Base-by-base conservation (phyloP, 805 yeast genomes). In the Candida maltosa region DNA sequence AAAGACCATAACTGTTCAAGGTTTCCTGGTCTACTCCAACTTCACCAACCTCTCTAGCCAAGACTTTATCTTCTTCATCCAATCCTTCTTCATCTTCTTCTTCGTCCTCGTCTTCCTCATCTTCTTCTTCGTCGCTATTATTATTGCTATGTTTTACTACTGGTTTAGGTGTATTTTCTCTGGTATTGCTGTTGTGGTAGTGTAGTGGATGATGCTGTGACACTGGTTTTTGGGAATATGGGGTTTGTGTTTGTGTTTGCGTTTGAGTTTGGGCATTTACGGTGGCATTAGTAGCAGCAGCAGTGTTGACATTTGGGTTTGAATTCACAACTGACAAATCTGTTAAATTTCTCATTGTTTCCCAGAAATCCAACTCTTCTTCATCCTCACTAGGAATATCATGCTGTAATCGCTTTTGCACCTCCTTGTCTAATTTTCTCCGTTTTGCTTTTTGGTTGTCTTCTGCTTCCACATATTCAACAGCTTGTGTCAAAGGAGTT, bases 291-390 rank as follows among this genome's bases (percentile, higher is more conserved):
- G 32, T 26, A 31, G 45, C 20, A 17, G 31, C 40, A 23, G 34
- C 46, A 31, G 25, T 53, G 22, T 39, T 34, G 10, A 26, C 22
- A 24, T 46, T 34, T 29, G 40, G 37, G n/a, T n/a, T n/a, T n/a
- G n/a, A n/a, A n/a, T n/a, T n/a, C n/a, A n/a, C n/a, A n/a, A n/a
- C n/a, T n/a, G n/a, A n/a, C 30, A 47, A 28, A 35, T 56, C 44
- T 47, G 80, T 75, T 16, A 80, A 50, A 12, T 78, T 68, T 32
- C 82, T 65, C 73, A 82, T 69, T 2, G 78, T 75, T 42, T 81
- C 88, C 83, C 86, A 81, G 50, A 80, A 82, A 51, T 80, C 87
- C 22, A 75, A 46, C 16, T 76, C 87, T 39, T 78, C 87, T 26
- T 78, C 86, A 9, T 73, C 80, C 24, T 69, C 78, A 23, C 37